phyloP scores from a whole-genome alignment of 371 early-diverging fungal species.

The Blastocladiella emersonii region DNA sequence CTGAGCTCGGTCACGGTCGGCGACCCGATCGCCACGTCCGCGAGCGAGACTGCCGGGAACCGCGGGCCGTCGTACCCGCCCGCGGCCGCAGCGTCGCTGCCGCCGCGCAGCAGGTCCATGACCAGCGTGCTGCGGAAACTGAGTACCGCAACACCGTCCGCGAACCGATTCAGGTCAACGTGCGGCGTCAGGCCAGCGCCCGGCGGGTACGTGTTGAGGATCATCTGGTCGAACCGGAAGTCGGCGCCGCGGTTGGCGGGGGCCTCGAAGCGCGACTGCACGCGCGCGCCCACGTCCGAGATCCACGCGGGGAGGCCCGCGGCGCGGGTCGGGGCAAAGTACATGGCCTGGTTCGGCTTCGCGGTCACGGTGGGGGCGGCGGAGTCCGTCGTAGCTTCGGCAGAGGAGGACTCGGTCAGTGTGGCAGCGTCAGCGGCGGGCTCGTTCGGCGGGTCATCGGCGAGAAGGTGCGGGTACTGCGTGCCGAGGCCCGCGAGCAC shows the following conservation, averaged over 20 bases:
- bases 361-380: neutral
- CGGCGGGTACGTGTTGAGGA: constrained; percentile 17
- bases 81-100: neutral
- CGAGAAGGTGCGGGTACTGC: neutral
- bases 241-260: neutral
- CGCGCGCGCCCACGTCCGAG: neutral
- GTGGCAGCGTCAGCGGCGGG: too few relatives aligned
- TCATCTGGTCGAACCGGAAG: constrained; percentile 15
- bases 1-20: too few relatives aligned
- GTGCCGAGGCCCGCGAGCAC: neutral
- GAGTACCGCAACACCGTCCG: constrained; percentile 16
- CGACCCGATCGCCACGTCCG: neutral
- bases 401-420: neutral
- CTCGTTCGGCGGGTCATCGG: too few relatives aligned
- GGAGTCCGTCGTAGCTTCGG: neutral
- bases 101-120: neutral
- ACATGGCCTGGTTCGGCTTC: neutral
- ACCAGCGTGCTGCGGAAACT: neutral
- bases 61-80: neutral
- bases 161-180: constrained; percentile 20
- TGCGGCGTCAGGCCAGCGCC: constrained; percentile 21
- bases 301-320: neutral
- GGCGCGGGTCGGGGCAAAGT: neutral
- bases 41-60: neutral
- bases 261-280: neutral